These are phyloP conservation scores for Ophiostoma sp. DNA, from an alignment of 2,329 filamentous ascomycete species.

Conservation along the genomic window DNA sequence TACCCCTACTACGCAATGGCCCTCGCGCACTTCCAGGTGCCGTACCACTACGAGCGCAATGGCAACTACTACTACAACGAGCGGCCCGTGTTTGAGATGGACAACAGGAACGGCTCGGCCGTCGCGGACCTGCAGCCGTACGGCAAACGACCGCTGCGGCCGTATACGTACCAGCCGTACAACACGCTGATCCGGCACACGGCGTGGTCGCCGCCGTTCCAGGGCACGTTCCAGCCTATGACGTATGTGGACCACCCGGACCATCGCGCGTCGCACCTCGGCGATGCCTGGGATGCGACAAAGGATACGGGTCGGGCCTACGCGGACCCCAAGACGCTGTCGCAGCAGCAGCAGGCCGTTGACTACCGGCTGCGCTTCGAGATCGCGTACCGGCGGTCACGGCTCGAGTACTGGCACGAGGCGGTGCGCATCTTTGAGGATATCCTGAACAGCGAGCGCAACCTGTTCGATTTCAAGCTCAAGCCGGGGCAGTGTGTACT, in stretches of 20 bases:
- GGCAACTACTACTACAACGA: conserved; percentile 56
- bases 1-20: conserved; percentile 50
- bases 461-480: conserved; percentile 66
- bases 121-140: conserved; percentile 20
- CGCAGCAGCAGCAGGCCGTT: background rate
- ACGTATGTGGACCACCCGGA: background rate
- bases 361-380: background rate
- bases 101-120: conserved; percentile 21
- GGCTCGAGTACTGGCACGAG: conserved; percentile 27
- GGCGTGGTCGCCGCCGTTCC: conserved; percentile 78
- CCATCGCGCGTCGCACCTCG: background rate
- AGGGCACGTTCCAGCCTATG: conserved; percentile 37
- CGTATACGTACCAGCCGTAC: no score
- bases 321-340: background rate
- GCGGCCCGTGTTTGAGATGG: conserved; percentile 47
- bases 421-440: conserved; percentile 52
- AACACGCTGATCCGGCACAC: conserved; percentile 27
- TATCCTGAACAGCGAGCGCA: conserved; percentile 51
- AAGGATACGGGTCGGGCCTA: background rate
- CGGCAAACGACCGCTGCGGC: conserved; percentile 22
- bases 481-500: conserved; percentile 80
- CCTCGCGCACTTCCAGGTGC: conserved; percentile 55
- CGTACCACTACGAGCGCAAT: conserved; percentile 64
- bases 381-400: background rate
- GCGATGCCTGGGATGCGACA: background rate